Evolutionary conservation across 768 basidiomycete genomes (phyloP), one percentile per base, ranked within the genome.

Genomic region (Chalciporus pseudorubinellus): DNA sequence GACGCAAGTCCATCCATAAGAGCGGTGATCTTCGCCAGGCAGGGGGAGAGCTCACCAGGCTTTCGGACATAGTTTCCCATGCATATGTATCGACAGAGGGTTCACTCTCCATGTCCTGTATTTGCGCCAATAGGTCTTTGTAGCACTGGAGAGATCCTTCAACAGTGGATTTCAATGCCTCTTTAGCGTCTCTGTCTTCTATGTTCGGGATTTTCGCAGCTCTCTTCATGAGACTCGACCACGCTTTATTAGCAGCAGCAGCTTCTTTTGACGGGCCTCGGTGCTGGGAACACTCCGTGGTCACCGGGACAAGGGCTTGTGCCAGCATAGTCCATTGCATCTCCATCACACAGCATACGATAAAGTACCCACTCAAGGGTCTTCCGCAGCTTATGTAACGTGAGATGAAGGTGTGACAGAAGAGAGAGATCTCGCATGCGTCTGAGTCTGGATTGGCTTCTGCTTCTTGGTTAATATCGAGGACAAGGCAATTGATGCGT

Each of bases 61-160:
- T 88, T 64, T 94, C 92, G 10, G 92, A 89, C 84, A 94, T 85
- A 0, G 92, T 93, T 64, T 94, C 92, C 85, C 87, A 93, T 46
- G 89, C 84, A 68, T 92, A 94, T n/a, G 87, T 89, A 64, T 94
- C 92, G 29, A 85, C 60, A 0, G 86, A 78, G 12, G 89, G 91
- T 52, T 90, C 87, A 4, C 75, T 72, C 13, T 92, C 89, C 82
- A 93, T 84, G 54, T 87, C 88, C 62, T 90, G 82, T 45, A 93
- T 85, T 64, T 92, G 91, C 6, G 77, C 71, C 31, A 89, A 74
- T 33, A 94, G 76, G 56, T 92, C 89, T 9, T 79, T 80, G 63
- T 92, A 91, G 53, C 85, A 87, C 52, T 88, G 81, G 72, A 89
- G 75, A 3, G 89, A 81, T 61, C 82, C 80, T 39, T 74, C 73